These are phyloP conservation scores for Claviceps purpurea DNA, from an alignment of 2,329 filamentous ascomycete species.

Conservation along the genomic window DNA sequence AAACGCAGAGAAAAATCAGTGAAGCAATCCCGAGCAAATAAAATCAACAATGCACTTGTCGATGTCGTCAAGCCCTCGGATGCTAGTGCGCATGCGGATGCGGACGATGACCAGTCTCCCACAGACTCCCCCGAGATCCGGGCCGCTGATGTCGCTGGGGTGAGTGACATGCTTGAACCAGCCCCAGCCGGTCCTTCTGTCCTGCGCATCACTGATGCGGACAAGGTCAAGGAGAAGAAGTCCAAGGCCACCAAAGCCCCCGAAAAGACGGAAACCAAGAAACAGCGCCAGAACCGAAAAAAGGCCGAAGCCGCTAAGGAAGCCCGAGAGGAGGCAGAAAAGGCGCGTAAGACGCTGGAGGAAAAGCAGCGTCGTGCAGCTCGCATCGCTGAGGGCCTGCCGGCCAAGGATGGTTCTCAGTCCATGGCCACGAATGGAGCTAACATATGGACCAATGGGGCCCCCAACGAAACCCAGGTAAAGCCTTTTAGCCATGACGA, in stretches of 20 bases:
- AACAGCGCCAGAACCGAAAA: conserved; percentile 83
- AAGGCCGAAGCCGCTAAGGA: conserved; percentile 74
- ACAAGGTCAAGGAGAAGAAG: conserved; percentile 51
- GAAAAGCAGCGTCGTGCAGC: conserved; percentile 77
- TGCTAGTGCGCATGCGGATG: conserved; percentile 62
- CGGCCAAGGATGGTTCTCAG: conserved; percentile 65
- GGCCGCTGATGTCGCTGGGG: conserved; percentile 49
- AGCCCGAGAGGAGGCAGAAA: conserved; percentile 63
- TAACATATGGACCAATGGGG: conserved; percentile 30
- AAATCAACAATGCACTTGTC: conserved; percentile 30
- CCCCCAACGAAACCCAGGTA: conserved; percentile 19
- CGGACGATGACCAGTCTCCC: conserved; percentile 68
- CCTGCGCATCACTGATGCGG: conserved; percentile 59
- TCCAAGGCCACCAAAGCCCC: conserved; percentile 47
- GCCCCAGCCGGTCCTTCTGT: conserved; percentile 54
- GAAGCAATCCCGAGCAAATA: conserved; percentile 52
- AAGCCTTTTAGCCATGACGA: conserved; percentile 18
- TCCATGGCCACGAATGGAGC: conserved; percentile 34
- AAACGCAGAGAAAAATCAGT: conserved; percentile 57
- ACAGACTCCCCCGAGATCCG: conserved; percentile 49
- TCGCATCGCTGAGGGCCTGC: conserved; percentile 67
- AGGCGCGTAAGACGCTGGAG: conserved; percentile 58
- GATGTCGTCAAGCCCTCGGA: conserved; percentile 35
- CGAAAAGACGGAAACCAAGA: conserved; percentile 72
- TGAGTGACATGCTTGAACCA: conserved; percentile 86